Evolutionary conservation across 192 early-diverging fungal genomes (phyloP), one percentile per base, ranked within the genome.

Genomic region (Gaertneriomyces sp.): DNA sequence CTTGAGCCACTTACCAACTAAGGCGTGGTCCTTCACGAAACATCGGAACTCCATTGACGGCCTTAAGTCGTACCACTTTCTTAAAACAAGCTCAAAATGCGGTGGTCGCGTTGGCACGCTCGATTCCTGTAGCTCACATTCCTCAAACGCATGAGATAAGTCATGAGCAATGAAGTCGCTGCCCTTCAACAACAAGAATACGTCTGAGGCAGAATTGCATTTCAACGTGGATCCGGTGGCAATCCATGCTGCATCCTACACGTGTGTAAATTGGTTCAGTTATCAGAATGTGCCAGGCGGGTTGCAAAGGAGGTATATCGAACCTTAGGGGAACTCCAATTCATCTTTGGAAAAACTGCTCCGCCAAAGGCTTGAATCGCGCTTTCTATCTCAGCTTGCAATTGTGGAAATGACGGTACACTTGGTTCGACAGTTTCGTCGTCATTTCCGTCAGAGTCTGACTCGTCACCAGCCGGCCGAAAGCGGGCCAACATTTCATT

Each of bases 11-110:
- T 64, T 79, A 85, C 87, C 95, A 52, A 94, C 60, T 3, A 99
- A 59, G 40, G 80, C 62, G 7, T 77, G 66, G 38, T 88, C 70
- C 54, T 77, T 78, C 39, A 98, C 93, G 88, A 98, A 99, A 64
- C 94, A 94, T 19, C 97, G 76, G 73, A 98, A 99, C 75, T 96
- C 92, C 89, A 96, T 89, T 0, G 96, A 91, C 2, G 95, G 93
- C 17, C 85, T 63, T 19, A 98, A 68, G 59, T 94, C 89, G 66
- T 88, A 87, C 94, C 95, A 98, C 68, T 96, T 87, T 39, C 93
- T 75, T 17, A 99, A 79, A 20, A 95, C 87, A 41, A 99, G 82
- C 17, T 91, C 77, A 51, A 81, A 81, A 0, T 25, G 59, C 56
- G 80, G 71, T 17, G 70, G 82, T 61, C 75, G 73, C 43, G 45